Conservation (phyloP, 108 stramenopile species). For the Nitzschia putrida region DNA sequence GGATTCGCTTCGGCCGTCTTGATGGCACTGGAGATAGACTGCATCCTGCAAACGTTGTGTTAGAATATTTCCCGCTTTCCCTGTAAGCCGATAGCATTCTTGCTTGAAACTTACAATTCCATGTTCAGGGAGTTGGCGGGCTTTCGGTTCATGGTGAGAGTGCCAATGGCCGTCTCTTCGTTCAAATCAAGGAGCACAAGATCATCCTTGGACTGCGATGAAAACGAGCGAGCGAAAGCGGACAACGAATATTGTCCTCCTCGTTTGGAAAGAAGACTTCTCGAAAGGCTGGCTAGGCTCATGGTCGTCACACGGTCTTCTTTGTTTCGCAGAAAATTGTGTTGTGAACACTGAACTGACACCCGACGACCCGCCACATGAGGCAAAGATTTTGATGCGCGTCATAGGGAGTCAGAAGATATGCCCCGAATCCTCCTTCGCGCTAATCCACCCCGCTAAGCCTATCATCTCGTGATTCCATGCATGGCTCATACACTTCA, state of each 20-base stretch:
- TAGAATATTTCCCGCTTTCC: background rate
- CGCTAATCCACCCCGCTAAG: no score
- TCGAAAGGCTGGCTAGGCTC: background rate
- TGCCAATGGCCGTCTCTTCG: slow-evolving; percentile 54
- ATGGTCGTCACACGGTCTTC: background rate
- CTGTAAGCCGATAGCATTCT: background rate
- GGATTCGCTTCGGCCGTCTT: slow-evolving; percentile 52
- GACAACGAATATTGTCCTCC: background rate
- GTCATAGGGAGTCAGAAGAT: no score
- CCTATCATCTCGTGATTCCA: no score
- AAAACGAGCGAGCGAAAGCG: background rate
- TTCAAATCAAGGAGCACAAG: slow-evolving; percentile 50
- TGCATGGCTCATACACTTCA: no score
- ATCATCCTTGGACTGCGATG: background rate
- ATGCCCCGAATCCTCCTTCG: no score
- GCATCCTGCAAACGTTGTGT: slow-evolving; percentile 37
- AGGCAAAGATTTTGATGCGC: no score
- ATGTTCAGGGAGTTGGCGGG: slow-evolving; percentile 84
- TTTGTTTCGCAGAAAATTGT: no score
- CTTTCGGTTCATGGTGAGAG: slow-evolving; percentile 69
- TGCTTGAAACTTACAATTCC: slow-evolving; percentile 63
- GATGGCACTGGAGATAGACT: slow-evolving; percentile 60
- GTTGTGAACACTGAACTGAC: no score
- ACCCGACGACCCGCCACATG: no score
- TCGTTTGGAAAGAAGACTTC: slow-evolving; percentile 1